Evolutionary conservation across 805 yeast genomes (phyloP), one percentile per base, ranked within the genome.

Genomic region (Nakazawaea ishiwadae): DNA sequence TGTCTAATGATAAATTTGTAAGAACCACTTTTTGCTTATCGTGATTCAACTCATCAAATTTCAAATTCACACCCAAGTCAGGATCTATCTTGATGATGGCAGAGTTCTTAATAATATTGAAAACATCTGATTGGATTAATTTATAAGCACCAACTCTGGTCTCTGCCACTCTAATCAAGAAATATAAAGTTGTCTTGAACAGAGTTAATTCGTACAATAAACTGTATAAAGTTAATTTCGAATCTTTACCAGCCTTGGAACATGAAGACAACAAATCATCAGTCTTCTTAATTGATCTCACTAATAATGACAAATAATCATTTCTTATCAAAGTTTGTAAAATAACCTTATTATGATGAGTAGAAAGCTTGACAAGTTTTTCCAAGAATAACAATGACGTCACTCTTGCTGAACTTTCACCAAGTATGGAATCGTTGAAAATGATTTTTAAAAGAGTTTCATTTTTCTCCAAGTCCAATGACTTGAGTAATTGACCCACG

Each of bases 331-430:
- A 63, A 1, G 72, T 62, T 17, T 80, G 81, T 38, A 84, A 58
- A 4, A 87, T 71, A 49, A 79, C 74, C 47, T 75, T 73, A 20
- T 73, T 66, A 31, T 74, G 68, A 24, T 71, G 69, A 1, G 82
- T 73, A 11, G 57, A 39, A 2, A 54, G 48, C 29, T 60, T 62
- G 28, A 61, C 44, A 6, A 63, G 38, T 5, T 50, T 53, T 51
- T 88, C 95, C 47, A 93, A 59, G 11, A 90, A 64, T n/a, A 88
- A 56, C 11, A 90, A 66, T 2, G 96, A 81, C 0, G 91, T 79
- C 9, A 89, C 73, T 49, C 93, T 73, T 6, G 83, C 73, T 1
- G 83, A 66, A 1, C 91, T 93, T 50, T 84, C 93, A 3, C 90
- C 88, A 40, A 78, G 69, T 12, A 87, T 74, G 0, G 93, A 81